Evolutionary conservation across 202 grass and related monocot species (phyloP).

Genomic region (Miscanthus sacchariflorus): DNA sequence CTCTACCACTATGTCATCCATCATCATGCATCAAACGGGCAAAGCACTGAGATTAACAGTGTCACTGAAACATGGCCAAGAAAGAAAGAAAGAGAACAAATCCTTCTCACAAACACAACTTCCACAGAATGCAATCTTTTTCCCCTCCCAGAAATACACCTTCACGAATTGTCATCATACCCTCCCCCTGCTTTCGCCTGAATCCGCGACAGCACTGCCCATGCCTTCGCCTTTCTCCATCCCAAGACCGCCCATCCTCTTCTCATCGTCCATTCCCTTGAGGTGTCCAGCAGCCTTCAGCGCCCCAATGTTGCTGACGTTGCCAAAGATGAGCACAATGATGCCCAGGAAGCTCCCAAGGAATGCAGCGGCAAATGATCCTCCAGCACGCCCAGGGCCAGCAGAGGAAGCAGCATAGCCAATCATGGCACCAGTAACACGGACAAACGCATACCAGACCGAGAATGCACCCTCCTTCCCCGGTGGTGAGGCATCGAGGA

Average conservation of each 20-base stretch:
- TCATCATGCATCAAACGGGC: constrained; percentile 71
- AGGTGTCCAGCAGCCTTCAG: constrained; percentile 73
- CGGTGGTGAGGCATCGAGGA: constrained; percentile 75
- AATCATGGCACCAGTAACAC: constrained; percentile 59
- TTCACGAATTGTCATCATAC: constrained; percentile 54
- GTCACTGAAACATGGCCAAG: constrained; percentile 71
- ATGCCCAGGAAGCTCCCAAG: constrained; percentile 82
- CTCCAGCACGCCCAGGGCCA: constrained; percentile 64
- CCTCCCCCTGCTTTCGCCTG: constrained; percentile 58
- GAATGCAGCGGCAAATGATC: constrained; percentile 76
- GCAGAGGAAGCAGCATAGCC: constrained; percentile 77
- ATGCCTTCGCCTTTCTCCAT: constrained; percentile 69
- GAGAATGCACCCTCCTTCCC: constrained; percentile 90
- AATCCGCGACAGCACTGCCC: constrained; percentile 52
- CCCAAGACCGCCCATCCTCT: constrained; percentile 52
- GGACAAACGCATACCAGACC: constrained; percentile 69
- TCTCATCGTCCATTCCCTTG: constrained; percentile 70
- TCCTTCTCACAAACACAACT: constrained; percentile 65
- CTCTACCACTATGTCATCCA: constrained; percentile 86
- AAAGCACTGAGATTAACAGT: constrained; percentile 71
- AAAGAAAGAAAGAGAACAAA: constrained; percentile 73
- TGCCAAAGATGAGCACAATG: constrained; percentile 85
- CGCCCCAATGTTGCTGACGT: constrained; percentile 72
- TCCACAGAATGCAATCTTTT: constrained; percentile 70
- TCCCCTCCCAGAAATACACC: constrained; percentile 29